These are phyloP conservation scores for Candida anutae DNA, from an alignment of 1,139 yeast genomes.

Conservation along the genomic window DNA sequence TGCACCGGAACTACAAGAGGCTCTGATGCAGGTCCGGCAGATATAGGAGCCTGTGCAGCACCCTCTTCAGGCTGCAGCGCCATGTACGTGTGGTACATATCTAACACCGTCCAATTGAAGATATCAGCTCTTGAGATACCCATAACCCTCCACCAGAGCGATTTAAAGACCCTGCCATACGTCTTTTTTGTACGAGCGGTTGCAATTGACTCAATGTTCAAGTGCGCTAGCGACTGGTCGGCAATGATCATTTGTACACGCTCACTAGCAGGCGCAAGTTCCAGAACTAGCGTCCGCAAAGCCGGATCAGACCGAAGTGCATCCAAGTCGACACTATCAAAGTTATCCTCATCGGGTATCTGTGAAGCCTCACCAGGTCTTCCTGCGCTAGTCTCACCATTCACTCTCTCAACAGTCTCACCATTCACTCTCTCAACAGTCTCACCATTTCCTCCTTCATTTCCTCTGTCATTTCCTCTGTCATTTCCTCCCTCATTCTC, in stretches of 20 bases:
- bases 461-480: slow-evolving; percentile 5
- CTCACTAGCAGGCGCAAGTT: slow-evolving; percentile 33
- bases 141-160: slow-evolving; percentile 48
- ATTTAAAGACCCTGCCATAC: slow-evolving; percentile 25
- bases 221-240: slow-evolving; percentile 18
- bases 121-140: slow-evolving; percentile 43
- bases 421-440: no score
- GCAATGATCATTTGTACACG: slow-evolving; percentile 28
- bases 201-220: slow-evolving; percentile 39
- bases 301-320: slow-evolving; percentile 33
- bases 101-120: slow-evolving; percentile 45
- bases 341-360: slow-evolving; percentile 3
- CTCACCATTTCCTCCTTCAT: slow-evolving; percentile 3
- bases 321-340: slow-evolving; percentile 29
- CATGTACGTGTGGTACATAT: slow-evolving; percentile 19
- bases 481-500: slow-evolving; percentile 4
- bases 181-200: slow-evolving; percentile 26
- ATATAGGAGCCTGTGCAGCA: slow-evolving; percentile 1
- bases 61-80: background rate
- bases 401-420: no score
- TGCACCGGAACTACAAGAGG: slow-evolving; percentile 1
- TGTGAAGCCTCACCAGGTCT: background rate
- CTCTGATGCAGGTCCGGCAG: no score
- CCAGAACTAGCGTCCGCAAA: slow-evolving; percentile 32
- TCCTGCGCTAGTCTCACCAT: background rate